Base-by-base conservation (phyloP, 345 rosid genomes). In the Populus alba region DNA sequence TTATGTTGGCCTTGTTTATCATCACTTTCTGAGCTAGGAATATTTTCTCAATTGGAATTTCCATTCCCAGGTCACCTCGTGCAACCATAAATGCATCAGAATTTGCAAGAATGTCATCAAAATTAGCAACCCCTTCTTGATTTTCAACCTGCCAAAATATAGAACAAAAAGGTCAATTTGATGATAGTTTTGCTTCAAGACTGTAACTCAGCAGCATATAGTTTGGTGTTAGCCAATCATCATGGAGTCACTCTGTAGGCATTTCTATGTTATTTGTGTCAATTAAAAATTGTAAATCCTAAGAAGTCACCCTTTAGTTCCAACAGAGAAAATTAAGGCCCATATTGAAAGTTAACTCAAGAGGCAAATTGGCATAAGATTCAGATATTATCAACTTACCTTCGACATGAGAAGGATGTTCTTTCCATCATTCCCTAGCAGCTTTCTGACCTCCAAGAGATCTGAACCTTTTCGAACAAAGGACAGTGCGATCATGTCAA, bases 51-150 rank as follows among this genome's bases (percentile, higher is more conserved):
- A 85, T 63, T 7, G 87, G 85, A 59, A 82, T 85, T 74, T 85
- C 87, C 87, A 85, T 82, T 71, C 87, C 87, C n/a, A 85, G 78
- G 25, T 85, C 87, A 25, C 85, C 87, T 59, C 87, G 67, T 8
- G 85, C 87, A 43, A 85, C 87, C 87, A 84, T 84, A 49, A 84
- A 80, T 11, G 86, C 86, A 31, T 83, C 86, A 0, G 86, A 76
- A 29, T 79, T 79, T 20, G 68, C 80, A 5, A 83, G 78, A 67
- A 83, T 83, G 4, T 83, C 86, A 51, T 83, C 86, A 29, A 83
- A 83, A 75, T 83, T 83, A 10, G 78, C 53, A 27, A 83, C 81
- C 7, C 86, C 86, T 68, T 83, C 85, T 59, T 82, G 85, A 55
- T 82, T 82, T 65, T 82, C 85, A 29, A 82, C 82, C 82, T 79